Conservation (phyloP, 208 protist genomes). For the Eutreptiella sp. region DNA sequence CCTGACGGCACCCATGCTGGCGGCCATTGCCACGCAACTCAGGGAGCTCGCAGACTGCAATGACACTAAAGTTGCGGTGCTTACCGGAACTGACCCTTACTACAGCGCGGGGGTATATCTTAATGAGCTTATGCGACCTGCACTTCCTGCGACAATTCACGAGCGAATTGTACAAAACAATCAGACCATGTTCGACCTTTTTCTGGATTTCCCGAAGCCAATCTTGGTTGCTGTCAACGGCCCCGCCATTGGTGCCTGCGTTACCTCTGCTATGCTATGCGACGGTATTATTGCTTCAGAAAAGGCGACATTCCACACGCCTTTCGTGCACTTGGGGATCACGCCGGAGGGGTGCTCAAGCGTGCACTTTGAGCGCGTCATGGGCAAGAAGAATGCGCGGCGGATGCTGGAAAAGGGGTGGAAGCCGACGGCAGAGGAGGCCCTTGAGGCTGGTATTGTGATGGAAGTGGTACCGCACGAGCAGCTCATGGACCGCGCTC, state of each 20-base stretch:
- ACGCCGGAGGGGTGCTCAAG: slow-evolving; percentile 35
- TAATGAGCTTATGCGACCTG: neutral
- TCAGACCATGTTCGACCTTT: slow-evolving; percentile 29
- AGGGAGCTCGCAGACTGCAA: neutral
- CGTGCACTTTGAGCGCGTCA: slow-evolving; percentile 21
- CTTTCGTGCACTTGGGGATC: slow-evolving; percentile 25
- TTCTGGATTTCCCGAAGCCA: slow-evolving; percentile 35
- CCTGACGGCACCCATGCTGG: slow-evolving; percentile 17
- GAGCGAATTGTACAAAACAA: neutral
- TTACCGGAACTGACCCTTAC: slow-evolving; percentile 33
- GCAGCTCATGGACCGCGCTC: neutral
- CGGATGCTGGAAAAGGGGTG: slow-evolving; percentile 36
- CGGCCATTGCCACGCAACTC: slow-evolving; percentile 8
- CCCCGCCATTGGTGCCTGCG: slow-evolving; percentile 34
- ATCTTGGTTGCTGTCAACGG: slow-evolving; percentile 35
- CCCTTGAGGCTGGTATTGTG: slow-evolving; percentile 27
- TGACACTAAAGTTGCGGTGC: slow-evolving; percentile 3
- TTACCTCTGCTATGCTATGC: slow-evolving; percentile 35
- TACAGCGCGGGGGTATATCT: slow-evolving; percentile 39
- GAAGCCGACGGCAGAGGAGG: slow-evolving; percentile 30
- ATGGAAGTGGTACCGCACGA: slow-evolving; percentile 14
- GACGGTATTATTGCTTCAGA: slow-evolving; percentile 31
- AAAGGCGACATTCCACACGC: slow-evolving; percentile 34
- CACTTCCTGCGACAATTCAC: slow-evolving; percentile 7
- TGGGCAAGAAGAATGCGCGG: slow-evolving; percentile 28